These are phyloP conservation scores for Stephanodiscus triporus DNA, from an alignment of 108 stramenopile species.

Conservation along the genomic window DNA sequence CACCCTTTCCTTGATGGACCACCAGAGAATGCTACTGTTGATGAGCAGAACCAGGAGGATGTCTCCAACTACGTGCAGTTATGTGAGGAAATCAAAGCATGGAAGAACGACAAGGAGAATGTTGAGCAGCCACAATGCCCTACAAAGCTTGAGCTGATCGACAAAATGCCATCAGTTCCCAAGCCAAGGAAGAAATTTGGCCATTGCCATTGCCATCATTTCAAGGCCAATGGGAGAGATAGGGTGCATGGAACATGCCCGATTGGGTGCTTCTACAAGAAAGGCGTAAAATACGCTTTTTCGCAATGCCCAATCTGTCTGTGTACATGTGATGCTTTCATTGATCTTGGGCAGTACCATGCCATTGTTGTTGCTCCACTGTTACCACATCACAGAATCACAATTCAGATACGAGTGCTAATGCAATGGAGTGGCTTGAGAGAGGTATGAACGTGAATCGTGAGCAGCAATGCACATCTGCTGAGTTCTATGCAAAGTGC, in stretches of 20 bases:
- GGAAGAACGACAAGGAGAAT: slow-evolving; percentile 2
- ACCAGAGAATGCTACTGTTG: neutral
- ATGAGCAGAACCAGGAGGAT: neutral
- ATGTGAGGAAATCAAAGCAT: neutral
- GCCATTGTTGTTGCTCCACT: neutral
- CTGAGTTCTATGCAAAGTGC: neutral
- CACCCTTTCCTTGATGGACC: neutral
- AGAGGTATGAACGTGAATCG: neutral
- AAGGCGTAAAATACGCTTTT: neutral
- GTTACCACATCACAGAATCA: neutral
- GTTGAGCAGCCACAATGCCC: neutral
- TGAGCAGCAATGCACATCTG: neutral
- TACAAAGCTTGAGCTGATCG: neutral
- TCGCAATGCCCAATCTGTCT: neutral
- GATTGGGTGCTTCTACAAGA: neutral
- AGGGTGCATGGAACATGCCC: neutral
- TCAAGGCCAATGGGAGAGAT: neutral
- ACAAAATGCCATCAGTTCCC: neutral
- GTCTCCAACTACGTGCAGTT: neutral
- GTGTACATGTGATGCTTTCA: neutral
- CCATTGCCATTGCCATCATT: neutral
- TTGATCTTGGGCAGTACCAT: neutral
- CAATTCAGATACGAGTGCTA: neutral
- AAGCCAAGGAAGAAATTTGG: neutral
- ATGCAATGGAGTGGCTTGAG: neutral